Conservation (phyloP, 306 rosid species). For the Begonia loranthoides region DNA sequence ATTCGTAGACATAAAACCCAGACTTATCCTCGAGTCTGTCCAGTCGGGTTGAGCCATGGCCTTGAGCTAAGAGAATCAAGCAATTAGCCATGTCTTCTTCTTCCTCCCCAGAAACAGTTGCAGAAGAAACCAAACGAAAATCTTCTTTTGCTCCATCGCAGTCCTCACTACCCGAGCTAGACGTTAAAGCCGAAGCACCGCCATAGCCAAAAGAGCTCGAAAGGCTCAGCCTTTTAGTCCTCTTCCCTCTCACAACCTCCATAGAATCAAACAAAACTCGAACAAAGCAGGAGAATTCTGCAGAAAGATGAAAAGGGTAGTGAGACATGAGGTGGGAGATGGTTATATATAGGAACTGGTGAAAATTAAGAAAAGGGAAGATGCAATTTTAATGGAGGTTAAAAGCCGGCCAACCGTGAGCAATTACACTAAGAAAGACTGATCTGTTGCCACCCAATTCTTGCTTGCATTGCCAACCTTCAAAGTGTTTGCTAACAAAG, state of each 20-base stretch:
- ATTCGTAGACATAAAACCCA: constrained; percentile 43
- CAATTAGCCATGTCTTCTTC: constrained; percentile 98
- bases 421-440: not conserved
- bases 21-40: constrained; percentile 1
- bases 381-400: not conserved
- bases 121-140: constrained; percentile 25
- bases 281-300: too few species aligned
- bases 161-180: constrained; percentile 16
- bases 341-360: constrained; percentile 10
- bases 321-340: constrained; percentile 11
- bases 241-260: constrained; percentile 32
- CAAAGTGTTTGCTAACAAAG: too few species aligned
- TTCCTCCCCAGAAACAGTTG: constrained; percentile 13
- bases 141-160: constrained; percentile 12
- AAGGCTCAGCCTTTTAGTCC: constrained; percentile 43
- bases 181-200: too few species aligned
- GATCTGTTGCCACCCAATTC: constrained; percentile 28
- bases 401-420: constrained; percentile 11
- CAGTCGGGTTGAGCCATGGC: constrained; percentile 16
- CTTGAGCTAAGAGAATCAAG: constrained; percentile 75
- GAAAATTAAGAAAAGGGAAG: too few species aligned
- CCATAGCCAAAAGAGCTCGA: too few species aligned
- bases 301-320: constrained; percentile 4
- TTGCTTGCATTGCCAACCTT: not conserved
- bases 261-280: too few species aligned